These are phyloP conservation scores for Grosmannia clavigera DNA, from an alignment of 2,329 filamentous ascomycete genomes.

Conservation along the genomic window DNA sequence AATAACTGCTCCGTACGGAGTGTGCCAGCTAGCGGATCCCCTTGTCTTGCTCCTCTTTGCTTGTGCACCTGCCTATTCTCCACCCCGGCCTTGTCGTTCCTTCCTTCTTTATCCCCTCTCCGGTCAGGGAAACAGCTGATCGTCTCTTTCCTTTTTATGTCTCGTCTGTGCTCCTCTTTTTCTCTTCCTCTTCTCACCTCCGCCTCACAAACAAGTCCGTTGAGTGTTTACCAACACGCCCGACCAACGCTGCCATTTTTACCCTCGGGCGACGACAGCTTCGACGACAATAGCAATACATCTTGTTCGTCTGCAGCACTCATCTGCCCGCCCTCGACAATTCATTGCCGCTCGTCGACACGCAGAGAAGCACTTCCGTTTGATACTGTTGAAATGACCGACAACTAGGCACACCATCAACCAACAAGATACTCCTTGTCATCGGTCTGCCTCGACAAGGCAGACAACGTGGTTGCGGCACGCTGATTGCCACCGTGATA, in stretches of 20 bases:
- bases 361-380: no score
- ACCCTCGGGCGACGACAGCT: background rate
- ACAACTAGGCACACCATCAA: no score
- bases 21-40: background rate
- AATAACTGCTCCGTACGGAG: no score
- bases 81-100: background rate
- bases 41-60: background rate
- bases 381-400: no score
- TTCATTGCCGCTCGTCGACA: no score
- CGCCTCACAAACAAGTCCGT: background rate
- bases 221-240: background rate
- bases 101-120: background rate
- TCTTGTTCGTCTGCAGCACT: background rate
- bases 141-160: background rate
- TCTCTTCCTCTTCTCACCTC: background rate
- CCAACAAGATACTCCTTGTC: no score
- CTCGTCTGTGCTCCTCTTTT: background rate
- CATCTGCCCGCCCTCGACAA: no score
- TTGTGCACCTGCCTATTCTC: background rate
- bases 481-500: slow-evolving; percentile 1
- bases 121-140: background rate
- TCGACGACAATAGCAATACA: no score
- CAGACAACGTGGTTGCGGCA: slow-evolving; percentile 1
- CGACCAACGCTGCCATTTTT: background rate
- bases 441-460: no score